Percentiles rank a stretch among this genome's conserved stretches.
These are phyloP conservation scores for Anisogramma anomala DNA, from an alignment of 2,329 filamentous ascomycete species.

Conservation along the genomic window DNA sequence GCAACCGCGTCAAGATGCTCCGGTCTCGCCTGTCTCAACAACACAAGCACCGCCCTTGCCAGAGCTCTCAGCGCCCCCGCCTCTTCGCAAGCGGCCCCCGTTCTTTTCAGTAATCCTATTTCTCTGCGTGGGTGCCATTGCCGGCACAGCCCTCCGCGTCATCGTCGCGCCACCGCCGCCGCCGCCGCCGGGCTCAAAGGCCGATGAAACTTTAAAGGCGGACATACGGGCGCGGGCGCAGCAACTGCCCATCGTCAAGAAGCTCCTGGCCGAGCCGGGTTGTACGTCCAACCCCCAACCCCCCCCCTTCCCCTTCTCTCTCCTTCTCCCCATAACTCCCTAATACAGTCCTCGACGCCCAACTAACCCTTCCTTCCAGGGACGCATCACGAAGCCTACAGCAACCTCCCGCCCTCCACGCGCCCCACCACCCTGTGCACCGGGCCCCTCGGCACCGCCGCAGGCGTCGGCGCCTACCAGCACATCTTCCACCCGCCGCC, in stretches of 20 bases:
- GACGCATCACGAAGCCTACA: slow-evolving; percentile 10
- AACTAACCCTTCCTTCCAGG: background rate
- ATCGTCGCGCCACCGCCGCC: slow-evolving; percentile 32
- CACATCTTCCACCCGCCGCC: slow-evolving; percentile 51
- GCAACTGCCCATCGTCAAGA: slow-evolving; percentile 35
- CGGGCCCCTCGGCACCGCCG: slow-evolving; percentile 30
- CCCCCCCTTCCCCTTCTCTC: background rate
- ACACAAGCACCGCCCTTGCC: background rate
- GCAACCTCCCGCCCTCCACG: background rate
- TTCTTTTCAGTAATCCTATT: slow-evolving; percentile 25
- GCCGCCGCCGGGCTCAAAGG: slow-evolving; percentile 26
- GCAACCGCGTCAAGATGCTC: background rate
- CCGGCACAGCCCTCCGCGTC: slow-evolving; percentile 29
- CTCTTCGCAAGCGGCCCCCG: slow-evolving; percentile 17
- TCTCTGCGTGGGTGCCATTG: slow-evolving; percentile 28
- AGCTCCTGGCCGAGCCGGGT: slow-evolving; percentile 31
- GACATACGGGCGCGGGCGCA: slow-evolving; percentile 32
- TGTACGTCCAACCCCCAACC: slow-evolving; percentile 10
- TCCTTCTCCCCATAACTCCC: too few species aligned
- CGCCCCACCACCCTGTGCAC: slow-evolving; percentile 26
- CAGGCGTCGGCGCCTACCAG: slow-evolving; percentile 39
- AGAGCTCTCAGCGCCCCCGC: background rate
- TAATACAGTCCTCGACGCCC: too few species aligned
- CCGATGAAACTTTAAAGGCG: slow-evolving; percentile 30
- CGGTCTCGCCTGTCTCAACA: background rate